Base-by-base conservation (phyloP, 441 rosid genomes). In the Croton setiger region DNA sequence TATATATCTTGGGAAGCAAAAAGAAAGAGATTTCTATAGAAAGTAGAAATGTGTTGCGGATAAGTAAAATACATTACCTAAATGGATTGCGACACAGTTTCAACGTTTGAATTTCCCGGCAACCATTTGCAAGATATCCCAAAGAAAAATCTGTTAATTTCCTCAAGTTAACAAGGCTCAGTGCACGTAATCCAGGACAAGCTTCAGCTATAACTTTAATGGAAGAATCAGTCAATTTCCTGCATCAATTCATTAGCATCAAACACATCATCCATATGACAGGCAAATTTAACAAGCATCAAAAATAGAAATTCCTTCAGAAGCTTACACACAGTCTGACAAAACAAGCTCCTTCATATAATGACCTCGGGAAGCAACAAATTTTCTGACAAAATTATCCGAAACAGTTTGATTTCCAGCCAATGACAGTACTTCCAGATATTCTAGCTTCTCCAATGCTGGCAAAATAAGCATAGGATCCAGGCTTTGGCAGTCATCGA, bases 91-190 rank as follows among this genome's bases (percentile, higher is more conserved):
- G 87, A 63, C 87, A 77, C 60, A 95, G 79, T 31, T 81, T 82
- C 65, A 95, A 73, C 39, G 77, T 85, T 72, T 85, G 83, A n/a
- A 95, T 76, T 41, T 76, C 76, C 53, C 33, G 87, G 74, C 93
- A 87, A 57, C 93, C 92, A 84, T 86, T 88, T 52, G 96, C 89
- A 77, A 95, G 96, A 79, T 85, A 85, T 61, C 88, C 92, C 69
- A 95, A 55, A 57, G 98, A 59, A 71, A 81, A 84, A 83, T 95
- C 97, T 11, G 98, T 90, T 86, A 95, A 79, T 70, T 90, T 86
- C 78, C 71, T 70, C 79, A 89, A 72, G 67, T 89, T 87, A 59
- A 76, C 86, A 71, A 95, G 69, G 79, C 87, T 87, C 59, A 95
- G 91, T 31, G 91, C 74, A 58, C 67, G 48, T 71, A 95, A 76